A percentile compares a stretch with the other conserved stretches of the same genome.
These are phyloP conservation scores for Xylariaceae sp. DNA, from an alignment of 2,329 filamentous ascomycete species.

Conservation along the genomic window DNA sequence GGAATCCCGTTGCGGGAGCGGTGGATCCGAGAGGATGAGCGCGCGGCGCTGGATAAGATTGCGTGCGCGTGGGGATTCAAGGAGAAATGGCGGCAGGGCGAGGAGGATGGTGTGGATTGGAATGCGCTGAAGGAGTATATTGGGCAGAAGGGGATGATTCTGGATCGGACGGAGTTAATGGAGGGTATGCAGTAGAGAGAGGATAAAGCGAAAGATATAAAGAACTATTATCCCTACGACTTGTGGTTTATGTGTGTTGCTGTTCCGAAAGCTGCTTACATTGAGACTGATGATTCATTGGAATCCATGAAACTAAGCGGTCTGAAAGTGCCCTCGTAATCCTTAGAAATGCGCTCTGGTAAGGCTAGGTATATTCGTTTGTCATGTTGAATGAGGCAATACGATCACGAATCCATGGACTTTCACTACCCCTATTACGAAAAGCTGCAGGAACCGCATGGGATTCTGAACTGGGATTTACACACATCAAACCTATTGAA, in stretches of 20 bases:
- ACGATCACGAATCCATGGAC: too few species aligned
- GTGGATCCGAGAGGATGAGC: slow-evolving; percentile 86
- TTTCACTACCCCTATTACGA: too few species aligned
- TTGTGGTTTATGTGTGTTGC: not conserved
- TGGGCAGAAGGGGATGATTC: slow-evolving; percentile 76
- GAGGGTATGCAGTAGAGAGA: slow-evolving; percentile 71
- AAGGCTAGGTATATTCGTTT: too few species aligned
- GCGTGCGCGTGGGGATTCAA: slow-evolving; percentile 90
- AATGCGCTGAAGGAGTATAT: slow-evolving; percentile 78
- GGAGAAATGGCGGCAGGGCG: slow-evolving; percentile 71
- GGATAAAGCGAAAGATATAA: not conserved
- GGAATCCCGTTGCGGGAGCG: slow-evolving; percentile 75
- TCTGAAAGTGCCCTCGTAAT: too few species aligned
- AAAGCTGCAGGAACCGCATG: too few species aligned
- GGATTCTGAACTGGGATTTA: too few species aligned
- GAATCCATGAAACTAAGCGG: too few species aligned
- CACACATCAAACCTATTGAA: too few species aligned
- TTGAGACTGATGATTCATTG: too few species aligned
- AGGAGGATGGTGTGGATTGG: slow-evolving; percentile 90
- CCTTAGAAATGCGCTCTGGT: too few species aligned
- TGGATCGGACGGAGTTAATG: slow-evolving; percentile 87
- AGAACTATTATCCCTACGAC: not conserved
- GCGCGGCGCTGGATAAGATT: slow-evolving; percentile 78
- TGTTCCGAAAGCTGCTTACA: not conserved
- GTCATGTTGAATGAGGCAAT: too few species aligned